These are phyloP conservation scores for Withania somnifera DNA, from an alignment of 305 asterid genomes.

Conservation along the genomic window DNA sequence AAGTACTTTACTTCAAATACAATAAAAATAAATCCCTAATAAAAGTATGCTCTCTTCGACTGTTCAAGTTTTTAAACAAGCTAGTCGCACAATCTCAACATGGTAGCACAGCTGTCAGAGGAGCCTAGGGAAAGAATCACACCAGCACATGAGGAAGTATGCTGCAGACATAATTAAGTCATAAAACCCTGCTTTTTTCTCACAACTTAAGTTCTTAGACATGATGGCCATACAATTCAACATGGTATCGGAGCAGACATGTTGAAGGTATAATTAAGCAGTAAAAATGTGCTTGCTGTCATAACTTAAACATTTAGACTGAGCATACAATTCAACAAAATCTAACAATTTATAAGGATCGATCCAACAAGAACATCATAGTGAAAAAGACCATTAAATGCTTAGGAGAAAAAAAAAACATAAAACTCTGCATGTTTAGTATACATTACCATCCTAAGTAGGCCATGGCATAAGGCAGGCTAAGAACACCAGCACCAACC, in stretches of 20 bases:
- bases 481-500: constrained; percentile 95
- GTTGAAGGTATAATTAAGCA: not conserved
- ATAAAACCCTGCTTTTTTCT: too few species aligned
- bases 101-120: not conserved
- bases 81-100: not conserved
- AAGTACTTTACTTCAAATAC: not conserved
- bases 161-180: not conserved
- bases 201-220: not conserved
- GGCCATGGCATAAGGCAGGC: constrained; percentile 91
- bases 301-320: not conserved
- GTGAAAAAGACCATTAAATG: not conserved
- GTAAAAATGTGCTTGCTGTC: too few species aligned
- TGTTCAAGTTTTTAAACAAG: not conserved
- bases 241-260: not conserved
- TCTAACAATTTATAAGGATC: not conserved
- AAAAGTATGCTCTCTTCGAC: not conserved
- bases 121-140: not conserved
- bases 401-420: not conserved
- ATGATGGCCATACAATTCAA: not conserved
- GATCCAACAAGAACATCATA: not conserved
- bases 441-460: constrained; percentile 71
- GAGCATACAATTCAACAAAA: not conserved
- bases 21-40: not conserved
- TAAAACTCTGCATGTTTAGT: not conserved
- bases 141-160: not conserved